A percentile compares a stretch with the other conserved stretches of the same genome.
Evolutionary conservation across 805 yeast genomes (phyloP).

Genomic region (Trichomonascus vanleenenianus): DNA sequence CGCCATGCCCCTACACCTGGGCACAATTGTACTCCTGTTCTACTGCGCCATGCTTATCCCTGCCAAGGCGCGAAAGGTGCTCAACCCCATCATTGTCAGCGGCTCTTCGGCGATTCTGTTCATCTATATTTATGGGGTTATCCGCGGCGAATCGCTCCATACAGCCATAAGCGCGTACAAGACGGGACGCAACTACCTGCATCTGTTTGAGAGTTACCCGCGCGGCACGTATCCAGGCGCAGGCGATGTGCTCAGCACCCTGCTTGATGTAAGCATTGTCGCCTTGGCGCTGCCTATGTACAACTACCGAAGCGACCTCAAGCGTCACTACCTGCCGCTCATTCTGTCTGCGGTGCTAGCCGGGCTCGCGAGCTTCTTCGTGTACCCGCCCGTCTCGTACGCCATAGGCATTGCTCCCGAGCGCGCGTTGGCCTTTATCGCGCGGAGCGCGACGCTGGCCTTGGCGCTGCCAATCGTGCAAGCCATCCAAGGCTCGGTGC

Average conservation of each 20-base stretch:
- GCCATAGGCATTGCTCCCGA: constrained; percentile 54
- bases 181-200: constrained; percentile 60
- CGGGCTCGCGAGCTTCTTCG: constrained; percentile 51
- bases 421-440: constrained; percentile 66
- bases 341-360: constrained; percentile 52
- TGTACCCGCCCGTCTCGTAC: constrained; percentile 63
- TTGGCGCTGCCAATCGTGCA: constrained; percentile 66
- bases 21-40: constrained; percentile 52
- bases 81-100: constrained; percentile 67
- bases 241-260: constrained; percentile 62
- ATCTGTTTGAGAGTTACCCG: constrained; percentile 38
- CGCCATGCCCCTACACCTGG: constrained; percentile 54
- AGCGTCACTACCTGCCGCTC: constrained; percentile 48
- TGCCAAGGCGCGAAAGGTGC: constrained; percentile 39
- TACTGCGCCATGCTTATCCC: constrained; percentile 41
- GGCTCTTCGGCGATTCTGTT: constrained; percentile 57
- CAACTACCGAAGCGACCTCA: constrained; percentile 58
- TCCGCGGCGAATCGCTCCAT: constrained; percentile 32
- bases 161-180: constrained; percentile 52
- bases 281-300: constrained; percentile 73
- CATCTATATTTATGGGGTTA: constrained; percentile 52
- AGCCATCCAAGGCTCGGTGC: constrained; percentile 60
- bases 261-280: constrained; percentile 73
- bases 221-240: constrained; percentile 59
- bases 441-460: constrained; percentile 72